Conservation (phyloP, 2,329 filamentous ascomycete species). For the Arachnomyces sp. region DNA sequence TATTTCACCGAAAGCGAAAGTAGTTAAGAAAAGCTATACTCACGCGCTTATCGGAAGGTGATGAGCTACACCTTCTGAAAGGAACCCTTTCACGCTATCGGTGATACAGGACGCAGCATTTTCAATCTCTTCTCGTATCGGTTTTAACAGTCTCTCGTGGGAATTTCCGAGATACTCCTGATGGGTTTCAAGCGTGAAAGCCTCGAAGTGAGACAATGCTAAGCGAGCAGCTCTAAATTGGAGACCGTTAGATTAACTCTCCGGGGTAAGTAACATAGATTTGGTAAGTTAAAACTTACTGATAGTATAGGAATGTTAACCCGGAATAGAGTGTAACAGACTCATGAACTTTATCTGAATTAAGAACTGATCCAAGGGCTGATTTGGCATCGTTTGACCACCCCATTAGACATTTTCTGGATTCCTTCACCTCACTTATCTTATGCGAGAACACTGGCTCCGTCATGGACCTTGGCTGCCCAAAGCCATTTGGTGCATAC, state of each 20-base stretch:
- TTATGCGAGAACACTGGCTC: constrained; percentile 4
- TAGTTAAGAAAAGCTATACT: constrained; percentile 16
- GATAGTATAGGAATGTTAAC: constrained; percentile 47
- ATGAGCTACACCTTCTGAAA: constrained; percentile 38
- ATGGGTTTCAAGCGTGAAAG: constrained; percentile 36
- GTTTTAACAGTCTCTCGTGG: constrained; percentile 30
- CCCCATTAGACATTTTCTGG: constrained; percentile 29
- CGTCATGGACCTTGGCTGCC: constrained; percentile 8
- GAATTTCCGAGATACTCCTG: constrained; percentile 29
- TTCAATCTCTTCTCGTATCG: constrained; percentile 33
- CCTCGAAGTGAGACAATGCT: constrained; percentile 42
- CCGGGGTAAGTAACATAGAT: background rate
- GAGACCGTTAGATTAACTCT: background rate
- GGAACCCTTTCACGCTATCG: constrained; percentile 42
- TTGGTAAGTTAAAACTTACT: constrained; percentile 36
- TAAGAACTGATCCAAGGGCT: constrained; percentile 3
- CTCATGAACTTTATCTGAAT: constrained; percentile 25
- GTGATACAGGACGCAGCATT: constrained; percentile 40
- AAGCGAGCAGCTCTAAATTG: constrained; percentile 35
- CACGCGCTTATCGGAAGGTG: constrained; percentile 45
- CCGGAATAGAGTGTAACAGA: constrained; percentile 42
- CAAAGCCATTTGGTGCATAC: constrained; percentile 28
- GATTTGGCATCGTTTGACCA: constrained; percentile 35
- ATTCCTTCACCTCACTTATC: constrained; percentile 23
- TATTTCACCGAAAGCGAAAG: background rate